Evolutionary conservation across 192 early-diverging fungal genomes (phyloP), one percentile per base, ranked within the genome.

Genomic region (Umbelopsis sp.): DNA sequence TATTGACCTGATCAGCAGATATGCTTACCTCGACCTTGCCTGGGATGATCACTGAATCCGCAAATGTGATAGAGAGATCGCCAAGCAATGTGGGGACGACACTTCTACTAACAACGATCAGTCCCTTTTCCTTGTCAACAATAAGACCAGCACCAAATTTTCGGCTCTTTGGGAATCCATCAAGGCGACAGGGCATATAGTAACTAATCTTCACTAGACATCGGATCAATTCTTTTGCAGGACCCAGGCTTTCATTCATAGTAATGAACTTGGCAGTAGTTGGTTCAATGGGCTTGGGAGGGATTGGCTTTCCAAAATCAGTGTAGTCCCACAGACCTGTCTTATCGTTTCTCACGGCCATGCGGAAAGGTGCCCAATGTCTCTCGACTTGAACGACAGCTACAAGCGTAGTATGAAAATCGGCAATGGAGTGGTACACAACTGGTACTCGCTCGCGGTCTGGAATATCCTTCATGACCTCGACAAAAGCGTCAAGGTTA

Each of bases 41-140:
- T 22, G 94, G 95, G 50, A 98, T 88, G 36, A 92, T 88, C 22
- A 94, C 87, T 8, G 91, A 90, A 69, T 95, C 92, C 14, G 91
- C 93, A 82, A 98, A 87, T 1, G 91, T 93, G n/a, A 98, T 77
- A 14, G 81, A 79, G 26, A 95, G 71, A 65, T 95, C 92, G 59
- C 94, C 91, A 81, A 95, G 84, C 34, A 82, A 82, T 75, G 88
- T 84, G 4, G 91, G 91, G 0, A 98, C 89, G 54, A 94, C 88
- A 70, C 88, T 89, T 25, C 95, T 87, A 43, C 89, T 86, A 24
- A 94, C 91, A 2, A 96, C 88, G 8, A 97, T 90, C 31, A 98
- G 76, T 20, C 96, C 96, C 25, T 82, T 81, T 49, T 88, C 82
- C 16, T 86, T 87, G 74, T 98, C 94, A 0, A 96, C 85, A 25